phyloP scores from a whole-genome alignment of 768 basidiomycete species.

The Boletus tylopilopsis region DNA sequence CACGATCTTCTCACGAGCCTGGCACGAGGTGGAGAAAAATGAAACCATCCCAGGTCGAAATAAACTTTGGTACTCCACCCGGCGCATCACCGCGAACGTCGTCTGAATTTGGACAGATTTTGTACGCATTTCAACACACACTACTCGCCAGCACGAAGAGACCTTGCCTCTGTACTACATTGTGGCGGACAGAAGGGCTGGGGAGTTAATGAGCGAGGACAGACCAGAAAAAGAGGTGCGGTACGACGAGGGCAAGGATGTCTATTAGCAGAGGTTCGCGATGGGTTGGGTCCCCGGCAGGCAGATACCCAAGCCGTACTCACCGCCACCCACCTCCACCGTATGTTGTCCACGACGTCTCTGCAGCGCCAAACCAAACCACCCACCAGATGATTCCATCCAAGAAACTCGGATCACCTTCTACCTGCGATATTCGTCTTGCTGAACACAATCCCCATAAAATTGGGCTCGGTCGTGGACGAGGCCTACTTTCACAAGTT shows the following conservation, averaged over 20 bases:
- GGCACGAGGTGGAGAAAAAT: slow-evolving; percentile 30
- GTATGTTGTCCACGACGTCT: slow-evolving; percentile 36
- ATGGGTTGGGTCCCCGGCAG: slow-evolving; percentile 50
- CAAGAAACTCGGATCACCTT: slow-evolving; percentile 74
- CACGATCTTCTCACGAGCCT: slow-evolving; percentile 5
- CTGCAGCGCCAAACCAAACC: slow-evolving; percentile 2
- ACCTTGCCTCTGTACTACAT: slow-evolving; percentile 51
- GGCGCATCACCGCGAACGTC: slow-evolving; percentile 48
- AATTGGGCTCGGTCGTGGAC: slow-evolving; percentile 95
- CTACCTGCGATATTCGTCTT: slow-evolving; percentile 82
- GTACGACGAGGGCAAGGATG: slow-evolving; percentile 67
- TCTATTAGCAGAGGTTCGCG: slow-evolving; percentile 43
- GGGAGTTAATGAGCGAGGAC: slow-evolving; percentile 27
- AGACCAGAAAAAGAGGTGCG: slow-evolving; percentile 30
- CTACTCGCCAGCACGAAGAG: slow-evolving; percentile 31
- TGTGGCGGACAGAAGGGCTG: slow-evolving; percentile 41
- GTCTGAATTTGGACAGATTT: slow-evolving; percentile 70
- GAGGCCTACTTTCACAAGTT: slow-evolving; percentile 99
- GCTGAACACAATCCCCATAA: slow-evolving; percentile 94
- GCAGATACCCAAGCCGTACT: slow-evolving; percentile 52
- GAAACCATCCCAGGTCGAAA: slow-evolving; percentile 62
- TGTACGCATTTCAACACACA: slow-evolving; percentile 46
- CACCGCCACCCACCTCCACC: slow-evolving; percentile 64
- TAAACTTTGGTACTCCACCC: slow-evolving; percentile 63
- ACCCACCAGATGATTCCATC: slow-evolving; percentile 58